Base-by-base conservation (phyloP, 192 early-diverging fungal genomes). In the Phlyctochytrium bullatum region DNA sequence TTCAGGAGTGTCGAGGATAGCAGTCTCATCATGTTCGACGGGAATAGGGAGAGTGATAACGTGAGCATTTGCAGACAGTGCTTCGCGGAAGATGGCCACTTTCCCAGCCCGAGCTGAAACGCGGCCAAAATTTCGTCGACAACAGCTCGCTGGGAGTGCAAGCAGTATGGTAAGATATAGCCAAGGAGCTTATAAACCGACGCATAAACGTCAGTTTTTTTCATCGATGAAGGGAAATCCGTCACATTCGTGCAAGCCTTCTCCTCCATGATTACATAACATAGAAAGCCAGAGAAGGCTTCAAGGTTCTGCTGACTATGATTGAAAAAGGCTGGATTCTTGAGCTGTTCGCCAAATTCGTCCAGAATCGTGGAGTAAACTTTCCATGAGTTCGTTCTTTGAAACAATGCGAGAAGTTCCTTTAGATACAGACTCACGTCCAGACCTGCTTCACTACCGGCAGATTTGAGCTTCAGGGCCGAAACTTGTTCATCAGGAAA, bases 61-160 rank as follows among this genome's bases (percentile, higher is more conserved):
- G 81, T 88, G 29, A 98, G 79, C 2, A 88, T 87, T 51, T 97
- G 87, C 34, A 97, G 85, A 69, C 93, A 96, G 30, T 83, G 82
- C 65, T 88, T 88, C 16, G 92, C 88, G 17, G 88, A 86, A 2
- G 78, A 78, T 2, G 88, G 84, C 66, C 89, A 85, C 16, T 84
- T 79, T 3, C 80, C 80, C 58, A 96, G 77, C 1, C 94, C 94
- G 27, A 82, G 73, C 33, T 86, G 81, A 68, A 98, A 92, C 1
- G 90, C 80, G 30, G 69, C 60, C 20, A 95, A 83, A 2, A 97
- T 76, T 35, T 84, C 80, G 53, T 95, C 90, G 57, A 89, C 78
- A 2, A 89, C 78, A n/a, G 81, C 68, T 66, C 86, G 88, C 33
- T 66, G 74, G 58, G 93, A 88, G 36, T 88, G 74, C n/a, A 75